Conservation (phyloP, 352 stramenopile genomes). For the Pythium dissotocum region DNA sequence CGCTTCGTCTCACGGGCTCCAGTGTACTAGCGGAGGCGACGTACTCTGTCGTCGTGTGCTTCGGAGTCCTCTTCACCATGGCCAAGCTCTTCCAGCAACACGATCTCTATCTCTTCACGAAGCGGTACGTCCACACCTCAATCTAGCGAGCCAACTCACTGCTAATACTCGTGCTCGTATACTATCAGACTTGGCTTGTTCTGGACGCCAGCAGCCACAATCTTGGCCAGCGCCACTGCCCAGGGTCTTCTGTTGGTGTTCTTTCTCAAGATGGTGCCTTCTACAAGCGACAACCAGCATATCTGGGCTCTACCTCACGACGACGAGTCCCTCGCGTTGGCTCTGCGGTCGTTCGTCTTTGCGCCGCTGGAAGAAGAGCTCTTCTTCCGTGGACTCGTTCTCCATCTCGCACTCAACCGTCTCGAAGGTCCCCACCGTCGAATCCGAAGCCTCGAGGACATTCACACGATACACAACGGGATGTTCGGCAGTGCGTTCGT, state of each 20-base stretch:
- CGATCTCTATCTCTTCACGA: slow-evolving; percentile 6
- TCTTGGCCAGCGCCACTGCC: slow-evolving; percentile 1
- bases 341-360: slow-evolving; percentile 40
- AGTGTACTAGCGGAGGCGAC: slow-evolving; percentile 1
- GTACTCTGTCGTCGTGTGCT: slow-evolving; percentile 10
- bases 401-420: slow-evolving; percentile 51
- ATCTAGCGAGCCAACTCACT: no score
- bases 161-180: no score
- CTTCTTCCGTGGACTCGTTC: slow-evolving; percentile 59
- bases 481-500: slow-evolving; percentile 28
- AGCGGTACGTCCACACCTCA: slow-evolving; percentile 4
- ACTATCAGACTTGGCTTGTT: slow-evolving; percentile 12
- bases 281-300: neutral
- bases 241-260: neutral
- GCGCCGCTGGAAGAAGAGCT: slow-evolving; percentile 59
- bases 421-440: slow-evolving; percentile 9
- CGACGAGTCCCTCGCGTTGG: neutral
- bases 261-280: neutral
- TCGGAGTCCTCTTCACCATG: slow-evolving; percentile 7
- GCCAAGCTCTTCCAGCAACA: slow-evolving; percentile 24
- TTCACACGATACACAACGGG: neutral
- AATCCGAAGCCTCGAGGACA: neutral
- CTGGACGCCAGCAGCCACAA: slow-evolving; percentile 7
- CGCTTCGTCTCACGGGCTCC: neutral
- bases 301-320: neutral